Base-by-base conservation (phyloP, 202 grass and related monocot genomes). In the Saccharum hybrid region DNA sequence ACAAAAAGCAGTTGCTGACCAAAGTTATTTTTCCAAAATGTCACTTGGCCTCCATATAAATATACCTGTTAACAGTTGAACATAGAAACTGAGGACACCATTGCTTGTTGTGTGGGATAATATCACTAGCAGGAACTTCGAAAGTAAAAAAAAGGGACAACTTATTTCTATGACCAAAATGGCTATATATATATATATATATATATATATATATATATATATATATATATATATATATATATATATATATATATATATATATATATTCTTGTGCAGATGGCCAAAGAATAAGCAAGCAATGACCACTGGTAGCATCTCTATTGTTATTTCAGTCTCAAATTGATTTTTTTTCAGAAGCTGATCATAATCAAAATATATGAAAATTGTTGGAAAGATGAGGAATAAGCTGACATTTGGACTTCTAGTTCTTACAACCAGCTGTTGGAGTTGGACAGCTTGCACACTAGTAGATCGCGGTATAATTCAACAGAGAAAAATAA, bases 31-130 rank as follows among this genome's bases (percentile, higher is more conserved):
- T 87, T 90, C 93, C 93, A 95, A 77, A 77, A 90, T 38, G 84
- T 92, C 74, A 95, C 93, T 87, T 95, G 93, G 28, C 93, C 90
- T 87, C 90, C 90, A 87, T 95, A 92, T 34, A 92, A 77, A 84
- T 82, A 80, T 23, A 95, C 86, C 93, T 95, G 68, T 40, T 31
- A 40, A 74, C 14, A 69, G 19, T 18, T 7, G 12, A n/a, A n/a
- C 19, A 60, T 68, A 18, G 6, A 43, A 75, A 54, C 10, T 67
- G 33, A 83, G 49, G 18, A 15, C 34, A n/a, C n/a, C 0, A 22
- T 14, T 52, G 14, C 12, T 75, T 74, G 3, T 26, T 52, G 42
- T 43, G 54, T 74, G 12, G 36, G 9, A 34, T 46, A 41, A 61
- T 43, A 60, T 30, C 18, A 43, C 28, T 62, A 43, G 5, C 10